phyloP scores from a whole-genome alignment of 106 monocot genomes.

The Triglochin maritima region DNA sequence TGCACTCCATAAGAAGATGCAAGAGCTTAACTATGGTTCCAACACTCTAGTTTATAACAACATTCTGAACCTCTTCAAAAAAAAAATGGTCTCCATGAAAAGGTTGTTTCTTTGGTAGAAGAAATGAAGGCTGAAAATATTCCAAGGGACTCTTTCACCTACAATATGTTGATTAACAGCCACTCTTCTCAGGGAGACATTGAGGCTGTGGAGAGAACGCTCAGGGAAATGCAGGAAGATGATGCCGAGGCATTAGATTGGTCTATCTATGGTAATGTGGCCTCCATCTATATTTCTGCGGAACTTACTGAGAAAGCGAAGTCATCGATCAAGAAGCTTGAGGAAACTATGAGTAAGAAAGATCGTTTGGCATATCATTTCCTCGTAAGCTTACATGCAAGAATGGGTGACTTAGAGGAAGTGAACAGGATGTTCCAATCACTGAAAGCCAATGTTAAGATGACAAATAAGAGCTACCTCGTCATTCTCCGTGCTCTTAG shows the following conservation, averaged over 20 bases:
- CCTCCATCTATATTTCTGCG: conserved; percentile 37
- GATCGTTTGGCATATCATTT: conserved; percentile 35
- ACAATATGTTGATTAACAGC: conserved; percentile 38
- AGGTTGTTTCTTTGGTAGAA: conserved; percentile 17
- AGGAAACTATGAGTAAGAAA: conserved; percentile 29
- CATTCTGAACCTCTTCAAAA: conserved; percentile 33
- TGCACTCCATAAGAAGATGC: conserved; percentile 42
- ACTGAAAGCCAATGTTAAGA: conserved; percentile 30
- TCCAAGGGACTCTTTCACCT: conserved; percentile 31
- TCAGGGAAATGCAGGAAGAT: conserved; percentile 33
- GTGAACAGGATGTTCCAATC: conserved; percentile 53
- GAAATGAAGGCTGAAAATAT: conserved; percentile 35
- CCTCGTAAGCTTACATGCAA: conserved; percentile 48
- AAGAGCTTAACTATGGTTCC: conserved; percentile 25
- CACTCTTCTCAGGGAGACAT: conserved; percentile 34
- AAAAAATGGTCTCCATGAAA: conserved; percentile 35
- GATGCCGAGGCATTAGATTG: conserved; percentile 19
- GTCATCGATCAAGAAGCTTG: conserved; percentile 42
- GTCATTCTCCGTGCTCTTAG: conserved; percentile 33
- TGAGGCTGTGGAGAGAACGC: conserved; percentile 29
- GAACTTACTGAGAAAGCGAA: conserved; percentile 35
- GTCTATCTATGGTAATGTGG: conserved; percentile 46
- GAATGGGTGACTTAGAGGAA: conserved; percentile 34
- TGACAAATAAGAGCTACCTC: conserved; percentile 44
- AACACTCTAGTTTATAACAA: conserved; percentile 44